phyloP scores from a whole-genome alignment of 805 yeast species.

The Pichia phayaonensis region DNA sequence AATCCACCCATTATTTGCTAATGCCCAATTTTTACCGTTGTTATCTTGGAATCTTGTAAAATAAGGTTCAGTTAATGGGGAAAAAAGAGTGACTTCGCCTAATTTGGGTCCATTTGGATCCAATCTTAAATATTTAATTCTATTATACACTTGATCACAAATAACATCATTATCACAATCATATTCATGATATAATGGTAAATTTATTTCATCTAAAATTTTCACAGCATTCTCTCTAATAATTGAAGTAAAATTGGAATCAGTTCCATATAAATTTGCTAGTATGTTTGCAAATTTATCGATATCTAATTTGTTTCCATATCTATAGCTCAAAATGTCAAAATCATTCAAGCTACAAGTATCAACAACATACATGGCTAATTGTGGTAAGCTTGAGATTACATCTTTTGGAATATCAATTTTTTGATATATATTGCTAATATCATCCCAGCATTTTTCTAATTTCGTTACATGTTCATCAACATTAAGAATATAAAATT shows the following conservation, averaged over 20 bases:
- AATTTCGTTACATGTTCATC: slow-evolving; percentile 33
- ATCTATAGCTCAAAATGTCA: slow-evolving; percentile 38
- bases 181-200: slow-evolving; percentile 61
- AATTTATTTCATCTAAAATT: slow-evolving; percentile 71
- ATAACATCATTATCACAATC: slow-evolving; percentile 67
- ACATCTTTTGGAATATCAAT: slow-evolving; percentile 39
- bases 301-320: slow-evolving; percentile 46
- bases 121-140: slow-evolving; percentile 69
- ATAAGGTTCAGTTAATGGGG: slow-evolving; percentile 78
- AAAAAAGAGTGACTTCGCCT: slow-evolving; percentile 51
- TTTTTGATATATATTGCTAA: slow-evolving; percentile 4
- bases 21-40: slow-evolving; percentile 53
- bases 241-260: slow-evolving; percentile 5
- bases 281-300: slow-evolving; percentile 47
- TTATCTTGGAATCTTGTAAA: slow-evolving; percentile 62
- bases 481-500: slow-evolving; percentile 71
- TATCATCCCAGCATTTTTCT: slow-evolving; percentile 28
- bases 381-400: slow-evolving; percentile 38
- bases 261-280: slow-evolving; percentile 29
- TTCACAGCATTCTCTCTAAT: slow-evolving; percentile 35
- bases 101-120: slow-evolving; percentile 76
- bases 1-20: slow-evolving; percentile 97
- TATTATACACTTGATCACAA: slow-evolving; percentile 59
- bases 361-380: slow-evolving; percentile 40
- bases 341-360: slow-evolving; percentile 34